Evolutionary conservation across 768 basidiomycete species (phyloP), one percentile per base, ranked within the genome.

Genomic region (Lactarius trivialis): DNA sequence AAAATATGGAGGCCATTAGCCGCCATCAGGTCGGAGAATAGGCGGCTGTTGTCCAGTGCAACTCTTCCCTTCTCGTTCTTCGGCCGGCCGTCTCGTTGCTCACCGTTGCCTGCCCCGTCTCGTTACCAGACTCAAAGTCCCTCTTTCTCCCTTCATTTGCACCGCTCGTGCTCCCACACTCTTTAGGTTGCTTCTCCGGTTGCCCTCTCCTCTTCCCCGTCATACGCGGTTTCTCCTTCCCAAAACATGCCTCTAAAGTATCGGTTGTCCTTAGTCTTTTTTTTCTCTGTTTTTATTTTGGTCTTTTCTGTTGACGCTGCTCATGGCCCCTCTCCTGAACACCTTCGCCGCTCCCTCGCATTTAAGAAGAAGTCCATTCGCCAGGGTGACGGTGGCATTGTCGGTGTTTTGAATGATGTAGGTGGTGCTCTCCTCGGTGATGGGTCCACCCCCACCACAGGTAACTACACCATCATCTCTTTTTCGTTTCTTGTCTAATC

Each of bases 91-190:
- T 48, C 45, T 48, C 11, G 11, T 24, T 48, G 21, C 21, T 26
- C 45, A 48, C 45, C 50, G 26, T 51, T 51, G 15, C 11, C 48
- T 9, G 32, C 32, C 30, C 21, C 21, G 33, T 54, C 33, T 34
- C 37, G 52, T 30, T 43, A 26, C 52, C 24, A 39, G 41, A 52
- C 50, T 9, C 26, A 9, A 26, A 24, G 9, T 34, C 24, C 28
- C 28, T 28, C 36, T 33, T 53, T 41, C 30, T 39, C 30, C 34
- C 34, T 54, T 49, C 21, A 30, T 24, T n/a, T 56, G 63, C 63
- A 60, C 58, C 43, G 2, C 15, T 24, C n/a, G 63, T 60, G 63
- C 63, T 11, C 30, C 39, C 62, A 66, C 61, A 61, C 55, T 66
- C 61, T 15, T 65, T 64, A 21, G 17, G 15, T 9, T 3, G 12